A percentile compares a stretch with the other conserved stretches of the same genome.
phyloP scores from a whole-genome alignment of 164 flowering plant species.

The Cinnamomum micranthum region DNA sequence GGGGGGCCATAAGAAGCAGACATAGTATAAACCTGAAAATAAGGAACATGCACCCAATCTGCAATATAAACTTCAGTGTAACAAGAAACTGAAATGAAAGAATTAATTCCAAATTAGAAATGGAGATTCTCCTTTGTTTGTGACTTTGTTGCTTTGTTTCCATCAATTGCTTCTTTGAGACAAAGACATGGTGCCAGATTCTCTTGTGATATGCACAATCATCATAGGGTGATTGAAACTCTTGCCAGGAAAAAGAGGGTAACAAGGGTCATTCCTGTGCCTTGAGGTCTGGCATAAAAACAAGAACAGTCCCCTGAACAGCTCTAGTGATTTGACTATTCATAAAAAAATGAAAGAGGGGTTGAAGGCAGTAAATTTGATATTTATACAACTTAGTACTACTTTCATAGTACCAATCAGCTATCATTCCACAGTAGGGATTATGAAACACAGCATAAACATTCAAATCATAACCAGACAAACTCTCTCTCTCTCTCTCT shows the following conservation, averaged over 20 bases:
- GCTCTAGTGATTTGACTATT: slow-evolving; percentile 15
- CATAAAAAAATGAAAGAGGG: too few relatives aligned
- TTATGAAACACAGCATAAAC: too few relatives aligned
- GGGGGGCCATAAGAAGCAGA: too few relatives aligned
- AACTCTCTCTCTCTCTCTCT: too few relatives aligned
- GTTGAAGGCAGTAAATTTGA: too few relatives aligned
- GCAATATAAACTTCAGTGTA: too few relatives aligned
- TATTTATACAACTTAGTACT: neutral
- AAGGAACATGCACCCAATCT: too few relatives aligned
- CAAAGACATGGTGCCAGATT: slow-evolving; percentile 37
- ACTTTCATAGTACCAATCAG: neutral
- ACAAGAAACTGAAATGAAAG: too few relatives aligned
- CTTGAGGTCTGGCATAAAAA: slow-evolving; percentile 6
- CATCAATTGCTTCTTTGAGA: slow-evolving; percentile 22
- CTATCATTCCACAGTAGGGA: too few relatives aligned
- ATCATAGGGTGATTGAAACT: slow-evolving; percentile 52
- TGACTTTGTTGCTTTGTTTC: slow-evolving; percentile 6
- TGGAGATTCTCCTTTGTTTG: slow-evolving; percentile 31
- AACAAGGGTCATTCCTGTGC: slow-evolving; percentile 36
- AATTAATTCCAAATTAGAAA: neutral
- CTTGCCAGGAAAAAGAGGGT: slow-evolving; percentile 36
- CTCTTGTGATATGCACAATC: slow-evolving; percentile 45
- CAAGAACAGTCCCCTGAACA: slow-evolving; percentile 7
- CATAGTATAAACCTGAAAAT: too few relatives aligned
- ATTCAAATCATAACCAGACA: too few relatives aligned